phyloP scores from a whole-genome alignment of 768 basidiomycete genomes.

The Boletus speciosus region DNA sequence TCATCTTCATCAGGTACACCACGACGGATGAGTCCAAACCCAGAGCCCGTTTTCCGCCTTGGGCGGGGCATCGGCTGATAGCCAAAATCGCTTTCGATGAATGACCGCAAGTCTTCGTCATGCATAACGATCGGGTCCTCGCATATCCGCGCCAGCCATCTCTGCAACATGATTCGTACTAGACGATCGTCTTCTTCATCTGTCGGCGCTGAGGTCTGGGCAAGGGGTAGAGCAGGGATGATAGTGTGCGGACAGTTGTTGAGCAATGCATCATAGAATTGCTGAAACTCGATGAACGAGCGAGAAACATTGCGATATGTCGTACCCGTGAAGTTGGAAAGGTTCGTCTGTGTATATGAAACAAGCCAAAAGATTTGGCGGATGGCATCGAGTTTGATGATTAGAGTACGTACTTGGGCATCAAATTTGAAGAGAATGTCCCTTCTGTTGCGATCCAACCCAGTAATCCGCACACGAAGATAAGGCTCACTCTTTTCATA shows the following conservation, averaged over 20 bases:
- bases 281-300: conserved; percentile 92
- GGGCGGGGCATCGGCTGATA: conserved; percentile 82
- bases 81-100: conserved; percentile 97
- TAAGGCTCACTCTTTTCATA: conserved; percentile 81
- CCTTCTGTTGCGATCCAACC: conserved; percentile 89
- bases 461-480: conserved; percentile 84
- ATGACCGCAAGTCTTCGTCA: conserved; percentile 92
- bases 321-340: conserved; percentile 84
- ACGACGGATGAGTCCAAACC: conserved; percentile 73
- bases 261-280: conserved; percentile 87
- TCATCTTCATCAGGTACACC: conserved; percentile 94
- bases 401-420: conserved; percentile 63
- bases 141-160: conserved; percentile 91
- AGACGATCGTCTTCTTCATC: conserved; percentile 98
- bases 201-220: conserved; percentile 93
- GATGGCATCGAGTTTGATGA: background rate
- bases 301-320: conserved; percentile 93
- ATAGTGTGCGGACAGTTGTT: conserved; percentile 95
- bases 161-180: conserved; percentile 90
- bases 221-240: conserved; percentile 90
- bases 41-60: conserved; percentile 66
- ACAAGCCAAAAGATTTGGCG: background rate
- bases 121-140: conserved; percentile 84
- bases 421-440: conserved; percentile 94
- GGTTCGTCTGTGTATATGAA: conserved; percentile 66